Percentiles rank a stretch among this genome's conserved stretches.
phyloP scores from a whole-genome alignment of 2,329 filamentous ascomycete species.

The Aphanoascus verrucosus region DNA sequence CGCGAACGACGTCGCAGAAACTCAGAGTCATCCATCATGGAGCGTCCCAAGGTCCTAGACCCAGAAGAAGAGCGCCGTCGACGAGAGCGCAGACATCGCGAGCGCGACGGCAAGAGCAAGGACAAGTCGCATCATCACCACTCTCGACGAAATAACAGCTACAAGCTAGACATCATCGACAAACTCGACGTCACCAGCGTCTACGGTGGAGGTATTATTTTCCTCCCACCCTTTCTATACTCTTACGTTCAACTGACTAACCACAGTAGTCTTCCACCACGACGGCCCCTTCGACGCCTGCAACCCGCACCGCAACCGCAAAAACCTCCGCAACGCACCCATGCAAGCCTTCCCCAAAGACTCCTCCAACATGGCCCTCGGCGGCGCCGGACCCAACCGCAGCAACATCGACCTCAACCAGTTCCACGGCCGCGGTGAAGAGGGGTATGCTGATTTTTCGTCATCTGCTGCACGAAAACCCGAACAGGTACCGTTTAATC shows the following conservation, averaged over 20 bases:
- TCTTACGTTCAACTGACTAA: conserved; percentile 12
- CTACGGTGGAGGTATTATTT: conserved; percentile 82
- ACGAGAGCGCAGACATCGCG: conserved; percentile 39
- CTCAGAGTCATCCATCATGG: conserved; percentile 54
- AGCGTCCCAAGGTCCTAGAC: conserved; percentile 38
- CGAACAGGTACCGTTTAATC: conserved; percentile 53
- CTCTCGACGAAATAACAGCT: conserved; percentile 30
- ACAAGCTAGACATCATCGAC: conserved; percentile 75
- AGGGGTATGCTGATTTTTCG: conserved; percentile 75
- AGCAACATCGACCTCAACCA: conserved; percentile 68
- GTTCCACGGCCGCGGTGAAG: conserved; percentile 77
- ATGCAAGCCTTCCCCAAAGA: conserved; percentile 95
- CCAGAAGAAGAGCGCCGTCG: conserved; percentile 43
- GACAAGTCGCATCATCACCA: conserved; percentile 31
- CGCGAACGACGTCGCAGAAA: conserved; percentile 46
- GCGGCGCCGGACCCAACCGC: conserved; percentile 77
- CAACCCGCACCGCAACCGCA: conserved; percentile 85
- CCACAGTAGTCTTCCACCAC: conserved; percentile 73
- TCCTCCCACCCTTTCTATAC: conserved; percentile 33
- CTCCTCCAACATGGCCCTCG: conserved; percentile 83
- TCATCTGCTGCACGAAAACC: conserved; percentile 25
- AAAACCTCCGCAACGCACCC: conserved; percentile 69
- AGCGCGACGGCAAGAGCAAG: conserved; percentile 38
- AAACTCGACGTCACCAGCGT: conserved; percentile 94
- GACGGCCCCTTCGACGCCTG: conserved; percentile 95